A percentile compares a stretch with the other conserved stretches of the same genome.
phyloP scores from a whole-genome alignment of 108 stramenopile genomes.

The Halocafeteria seosinensis region DNA sequence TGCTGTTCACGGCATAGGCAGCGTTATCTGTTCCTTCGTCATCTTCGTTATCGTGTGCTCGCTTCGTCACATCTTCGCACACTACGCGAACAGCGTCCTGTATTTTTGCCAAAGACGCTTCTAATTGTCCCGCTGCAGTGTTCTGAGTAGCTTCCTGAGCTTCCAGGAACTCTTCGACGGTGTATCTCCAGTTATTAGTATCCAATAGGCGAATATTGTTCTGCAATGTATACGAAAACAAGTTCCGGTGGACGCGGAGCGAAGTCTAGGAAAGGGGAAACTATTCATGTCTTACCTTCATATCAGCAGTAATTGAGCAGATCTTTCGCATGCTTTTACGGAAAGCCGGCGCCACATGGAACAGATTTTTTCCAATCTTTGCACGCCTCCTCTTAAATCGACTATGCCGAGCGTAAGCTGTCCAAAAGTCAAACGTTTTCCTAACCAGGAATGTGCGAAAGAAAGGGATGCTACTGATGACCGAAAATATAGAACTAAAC shows the following conservation, averaged over 20 bases:
- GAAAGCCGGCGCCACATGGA: conserved; percentile 31
- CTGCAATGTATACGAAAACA: too few species aligned
- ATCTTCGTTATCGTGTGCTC: conserved; percentile 6
- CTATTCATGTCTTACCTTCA: too few species aligned
- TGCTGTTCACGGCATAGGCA: conserved; percentile 13
- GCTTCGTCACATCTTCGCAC: conserved; percentile 21
- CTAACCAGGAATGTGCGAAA: conserved; percentile 20
- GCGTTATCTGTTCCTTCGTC: background rate
- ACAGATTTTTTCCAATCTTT: conserved; percentile 18
- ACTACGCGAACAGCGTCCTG: conserved; percentile 9
- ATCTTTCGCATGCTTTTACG: conserved; percentile 25
- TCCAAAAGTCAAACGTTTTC: conserved; percentile 34
- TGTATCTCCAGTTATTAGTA: background rate
- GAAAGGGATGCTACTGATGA: conserved; percentile 34
- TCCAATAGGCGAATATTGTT: background rate
- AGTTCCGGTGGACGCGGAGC: too few species aligned
- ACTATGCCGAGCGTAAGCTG: conserved; percentile 27
- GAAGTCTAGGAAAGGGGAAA: too few species aligned
- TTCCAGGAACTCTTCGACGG: conserved; percentile 13
- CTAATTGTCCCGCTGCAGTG: conserved; percentile 23
- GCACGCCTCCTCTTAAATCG: conserved; percentile 28
- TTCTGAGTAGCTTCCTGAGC: conserved; percentile 13
- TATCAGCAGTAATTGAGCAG: conserved; percentile 4
- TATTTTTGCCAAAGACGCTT: conserved; percentile 11
- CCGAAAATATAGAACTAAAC: conserved; percentile 36